Percentiles rank a stretch among this genome's conserved stretches.
Evolutionary conservation across 208 protist species (phyloP).

Genomic region (Lotmaria passim): DNA sequence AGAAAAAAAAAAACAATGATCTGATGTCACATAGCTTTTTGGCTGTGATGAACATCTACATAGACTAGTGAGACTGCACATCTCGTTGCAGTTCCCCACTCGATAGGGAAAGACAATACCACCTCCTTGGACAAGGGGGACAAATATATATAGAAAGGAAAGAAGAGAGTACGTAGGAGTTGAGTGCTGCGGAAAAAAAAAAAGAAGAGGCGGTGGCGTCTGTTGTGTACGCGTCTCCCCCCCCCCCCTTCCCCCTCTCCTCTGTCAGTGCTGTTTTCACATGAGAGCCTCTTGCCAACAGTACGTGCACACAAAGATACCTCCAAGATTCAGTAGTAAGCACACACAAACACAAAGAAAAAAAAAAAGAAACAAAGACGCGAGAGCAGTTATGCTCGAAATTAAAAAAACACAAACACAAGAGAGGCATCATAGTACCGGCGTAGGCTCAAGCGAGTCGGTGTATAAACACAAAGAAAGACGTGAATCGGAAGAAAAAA

Average conservation of each 20-base stretch:
- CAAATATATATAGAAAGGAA: background rate
- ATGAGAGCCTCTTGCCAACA: no score
- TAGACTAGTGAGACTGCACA: background rate
- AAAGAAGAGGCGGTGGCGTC: background rate
- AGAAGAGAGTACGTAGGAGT: no score
- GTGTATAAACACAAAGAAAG: no score
- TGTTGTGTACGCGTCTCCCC: background rate
- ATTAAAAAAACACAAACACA: background rate
- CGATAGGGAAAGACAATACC: background rate
- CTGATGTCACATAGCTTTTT: background rate
- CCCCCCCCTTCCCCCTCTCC: no score
- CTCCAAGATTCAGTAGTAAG: no score
- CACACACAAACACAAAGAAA: no score
- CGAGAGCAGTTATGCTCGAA: no score
- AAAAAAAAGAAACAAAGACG: no score
- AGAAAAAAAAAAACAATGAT: constrained; percentile 10
- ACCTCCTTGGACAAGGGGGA: background rate
- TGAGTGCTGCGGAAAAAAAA: background rate
- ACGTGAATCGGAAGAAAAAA: no score
- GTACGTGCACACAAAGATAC: no score
- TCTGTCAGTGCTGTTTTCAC: no score
- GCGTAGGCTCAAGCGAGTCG: no score
- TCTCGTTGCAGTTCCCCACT: background rate
- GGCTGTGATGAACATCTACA: background rate
- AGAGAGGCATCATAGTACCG: background rate